Evolutionary conservation across 176 grass and related monocot species (phyloP), one percentile per base, ranked within the genome.

Genomic region (Pontederia paniculata): DNA sequence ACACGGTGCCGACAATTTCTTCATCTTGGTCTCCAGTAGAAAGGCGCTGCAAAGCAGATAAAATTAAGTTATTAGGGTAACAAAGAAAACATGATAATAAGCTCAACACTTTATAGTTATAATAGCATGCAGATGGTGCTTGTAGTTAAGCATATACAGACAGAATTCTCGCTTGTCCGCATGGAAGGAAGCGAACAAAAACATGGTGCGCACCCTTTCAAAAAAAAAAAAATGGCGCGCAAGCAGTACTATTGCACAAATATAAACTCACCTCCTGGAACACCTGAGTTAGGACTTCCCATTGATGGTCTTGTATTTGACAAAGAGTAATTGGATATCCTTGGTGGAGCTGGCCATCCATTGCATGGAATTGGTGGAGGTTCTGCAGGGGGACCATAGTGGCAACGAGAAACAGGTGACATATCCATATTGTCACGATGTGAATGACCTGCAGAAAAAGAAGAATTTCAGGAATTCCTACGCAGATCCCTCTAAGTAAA

Each of bases 271-370:
- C 85, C 82, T 81, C 82, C 80, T 71, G 80, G 42, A 21, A 54
- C 72, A 61, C 62, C 72, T 64, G 86, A 78, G 78, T 66, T 65
- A 48, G 78, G 78, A 65, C 68, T 60, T 42, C 87, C 86, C 62
- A 83, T 61, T 25, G 79, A 28, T 25, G 81, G 77, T 57, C 85
- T 54, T 46, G 78, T 52, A 63, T 44, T 66, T 62, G 57, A 57
- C 67, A 65, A 66, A 74, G 76, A 70, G 64, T 73, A 83, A 67
- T 69, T 80, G 13, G 80, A 77, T 66, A 78, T 74, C 69, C 76
- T 75, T 57, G 87, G 74, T 63, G 66, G 81, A 78, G 80, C 64
- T 44, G 77, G 54, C 91, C 91, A 96, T 11, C 68, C 82, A 21
- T 73, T 48, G 19, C 90, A 89, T 53, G 82, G 74, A 57, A 70